Percentiles rank a stretch among this genome's conserved stretches.
These are phyloP conservation scores for Zalaria sp. DNA, from an alignment of 2,329 filamentous ascomycete species.

Conservation along the genomic window DNA sequence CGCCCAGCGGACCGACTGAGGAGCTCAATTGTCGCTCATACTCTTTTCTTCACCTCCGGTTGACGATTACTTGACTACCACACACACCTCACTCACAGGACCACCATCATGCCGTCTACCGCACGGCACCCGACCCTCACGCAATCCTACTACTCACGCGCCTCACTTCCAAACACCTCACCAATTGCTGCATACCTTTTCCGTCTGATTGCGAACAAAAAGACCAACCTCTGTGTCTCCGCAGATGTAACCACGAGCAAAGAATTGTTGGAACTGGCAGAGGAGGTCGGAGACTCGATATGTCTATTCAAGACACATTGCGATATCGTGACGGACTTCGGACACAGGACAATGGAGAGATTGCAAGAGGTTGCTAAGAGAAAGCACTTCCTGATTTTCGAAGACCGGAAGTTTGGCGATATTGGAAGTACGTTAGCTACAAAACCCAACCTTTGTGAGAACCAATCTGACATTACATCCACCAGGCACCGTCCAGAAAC, in stretches of 20 bases:
- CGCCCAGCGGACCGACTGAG: too few relatives aligned
- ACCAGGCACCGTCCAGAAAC: conserved; percentile 38
- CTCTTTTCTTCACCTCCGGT: too few relatives aligned
- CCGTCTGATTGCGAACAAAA: conserved; percentile 34
- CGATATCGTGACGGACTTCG: conserved; percentile 48
- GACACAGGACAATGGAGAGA: conserved; percentile 36
- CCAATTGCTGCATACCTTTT: conserved; percentile 34
- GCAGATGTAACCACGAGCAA: conserved; percentile 43
- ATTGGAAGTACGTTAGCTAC: conserved; percentile 34
- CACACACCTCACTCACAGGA: too few relatives aligned
- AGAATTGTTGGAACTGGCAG: conserved; percentile 40
- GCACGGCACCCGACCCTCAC: conserved; percentile 24
- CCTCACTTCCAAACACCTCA: conserved; percentile 25
- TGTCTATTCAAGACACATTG: conserved; percentile 47
- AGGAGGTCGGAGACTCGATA: conserved; percentile 46
- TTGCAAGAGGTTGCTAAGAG: conserved; percentile 33
- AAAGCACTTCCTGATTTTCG: conserved; percentile 39
- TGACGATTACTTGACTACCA: too few relatives aligned
- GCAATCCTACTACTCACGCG: conserved; percentile 30
- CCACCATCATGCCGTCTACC: neutral
- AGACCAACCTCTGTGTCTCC: conserved; percentile 39
- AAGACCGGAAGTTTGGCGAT: conserved; percentile 42
- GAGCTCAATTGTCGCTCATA: too few relatives aligned
- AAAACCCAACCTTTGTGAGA: too few relatives aligned
- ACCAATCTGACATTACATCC: too few relatives aligned